A percentile compares a stretch with the other conserved stretches of the same genome.
Conservation (phyloP, 345 rosid species). For the Aegle marmelos region DNA sequence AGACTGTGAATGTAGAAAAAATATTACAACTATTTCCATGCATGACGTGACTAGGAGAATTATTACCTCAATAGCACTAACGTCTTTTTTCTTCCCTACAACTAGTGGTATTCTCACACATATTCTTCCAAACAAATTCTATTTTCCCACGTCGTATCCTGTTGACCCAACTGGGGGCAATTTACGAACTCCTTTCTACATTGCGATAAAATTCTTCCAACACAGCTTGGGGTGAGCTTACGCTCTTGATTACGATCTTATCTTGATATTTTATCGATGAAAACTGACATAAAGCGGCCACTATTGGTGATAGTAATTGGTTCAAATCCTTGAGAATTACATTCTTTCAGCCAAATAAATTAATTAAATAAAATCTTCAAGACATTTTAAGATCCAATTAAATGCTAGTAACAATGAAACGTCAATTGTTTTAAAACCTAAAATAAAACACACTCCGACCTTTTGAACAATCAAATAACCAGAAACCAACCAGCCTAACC, state of each 20-base stretch:
- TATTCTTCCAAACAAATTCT: not conserved
- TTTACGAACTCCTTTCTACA: not conserved
- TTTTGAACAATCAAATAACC: too few species aligned
- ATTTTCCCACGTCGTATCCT: not conserved
- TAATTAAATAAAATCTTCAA: too few species aligned
- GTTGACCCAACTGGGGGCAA: not conserved
- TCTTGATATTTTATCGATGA: not conserved
- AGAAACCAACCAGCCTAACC: too few species aligned
- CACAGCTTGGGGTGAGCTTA: not conserved
- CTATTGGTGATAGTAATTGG: not conserved
- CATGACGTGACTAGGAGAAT: not conserved
- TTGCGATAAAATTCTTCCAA: not conserved
- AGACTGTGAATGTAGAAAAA: not conserved
- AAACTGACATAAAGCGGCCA: conserved; percentile 22
- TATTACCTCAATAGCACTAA: not conserved
- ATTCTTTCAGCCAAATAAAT: too few species aligned
- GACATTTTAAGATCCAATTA: not conserved
- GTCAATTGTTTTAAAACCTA: not conserved
- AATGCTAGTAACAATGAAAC: not conserved
- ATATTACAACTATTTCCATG: not conserved
- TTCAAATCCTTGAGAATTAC: not conserved
- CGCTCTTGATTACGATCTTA: not conserved
- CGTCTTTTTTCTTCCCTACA: too few species aligned
- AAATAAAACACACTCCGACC: not conserved
- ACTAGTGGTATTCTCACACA: too few species aligned